Evolutionary conservation across 2,329 filamentous ascomycete species (phyloP).

Genomic region (Plectosphaerella plurivora): DNA sequence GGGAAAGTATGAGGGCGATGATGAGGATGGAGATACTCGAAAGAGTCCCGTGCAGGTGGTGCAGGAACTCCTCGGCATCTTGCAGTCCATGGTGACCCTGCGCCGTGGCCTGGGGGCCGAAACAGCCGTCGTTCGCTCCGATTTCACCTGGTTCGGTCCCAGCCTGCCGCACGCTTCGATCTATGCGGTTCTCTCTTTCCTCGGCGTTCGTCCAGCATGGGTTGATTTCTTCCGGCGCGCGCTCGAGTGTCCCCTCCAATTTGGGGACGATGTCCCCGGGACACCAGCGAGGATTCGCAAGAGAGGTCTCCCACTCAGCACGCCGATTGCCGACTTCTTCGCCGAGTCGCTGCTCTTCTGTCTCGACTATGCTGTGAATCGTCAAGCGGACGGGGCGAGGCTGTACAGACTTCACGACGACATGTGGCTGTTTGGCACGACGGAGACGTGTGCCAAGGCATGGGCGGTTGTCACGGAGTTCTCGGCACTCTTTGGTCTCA

Average conservation of each 20-base stretch:
- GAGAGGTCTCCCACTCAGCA: conserved; percentile 52
- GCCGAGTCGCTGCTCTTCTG: conserved; percentile 57
- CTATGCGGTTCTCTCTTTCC: conserved; percentile 47
- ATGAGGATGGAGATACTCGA: conserved; percentile 24
- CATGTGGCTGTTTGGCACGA: conserved; percentile 58
- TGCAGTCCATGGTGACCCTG: conserved; percentile 51
- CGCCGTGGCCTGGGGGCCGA: conserved; percentile 40
- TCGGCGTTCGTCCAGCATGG: conserved; percentile 48
- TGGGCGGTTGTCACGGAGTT: conserved; percentile 51
- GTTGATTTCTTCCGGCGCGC: conserved; percentile 50
- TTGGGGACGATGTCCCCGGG: conserved; percentile 42
- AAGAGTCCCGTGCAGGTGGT: conserved; percentile 44
- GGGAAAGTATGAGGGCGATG: conserved; percentile 29
- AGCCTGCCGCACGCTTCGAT: conserved; percentile 53
- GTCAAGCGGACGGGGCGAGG: conserved; percentile 42
- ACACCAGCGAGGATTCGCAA: conserved; percentile 35
- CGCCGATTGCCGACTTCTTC: conserved; percentile 49
- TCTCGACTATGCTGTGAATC: conserved; percentile 58
- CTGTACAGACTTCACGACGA: conserved; percentile 61
- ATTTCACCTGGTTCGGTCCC: conserved; percentile 55
- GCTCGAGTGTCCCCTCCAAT: conserved; percentile 47
- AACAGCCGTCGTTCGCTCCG: conserved; percentile 50
- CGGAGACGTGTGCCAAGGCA: conserved; percentile 39
- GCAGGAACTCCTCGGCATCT: conserved; percentile 51
- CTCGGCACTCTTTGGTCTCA: conserved; percentile 44